phyloP scores from a whole-genome alignment of 345 rosid species.

The Sisymbrium altissimum region DNA sequence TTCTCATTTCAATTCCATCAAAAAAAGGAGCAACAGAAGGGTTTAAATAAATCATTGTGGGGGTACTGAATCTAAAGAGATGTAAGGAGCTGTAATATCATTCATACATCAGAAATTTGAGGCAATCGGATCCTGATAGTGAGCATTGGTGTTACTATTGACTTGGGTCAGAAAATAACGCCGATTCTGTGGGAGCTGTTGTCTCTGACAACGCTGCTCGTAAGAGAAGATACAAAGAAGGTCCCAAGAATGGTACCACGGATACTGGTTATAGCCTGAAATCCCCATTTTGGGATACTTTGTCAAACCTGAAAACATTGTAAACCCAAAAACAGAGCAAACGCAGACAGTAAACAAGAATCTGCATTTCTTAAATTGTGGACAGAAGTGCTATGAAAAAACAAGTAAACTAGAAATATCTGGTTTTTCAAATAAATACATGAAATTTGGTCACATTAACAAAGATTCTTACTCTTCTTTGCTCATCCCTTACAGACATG shows the following conservation, averaged over 20 bases:
- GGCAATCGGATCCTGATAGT: too few species aligned
- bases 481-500: too few species aligned
- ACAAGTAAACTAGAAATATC: too few species aligned
- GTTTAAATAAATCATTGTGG: not conserved
- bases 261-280: constrained; percentile 83
- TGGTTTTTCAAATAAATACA: too few species aligned
- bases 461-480: too few species aligned
- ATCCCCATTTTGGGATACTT: too few species aligned
- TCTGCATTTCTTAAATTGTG: constrained; percentile 38
- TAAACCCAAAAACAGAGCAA: constrained; percentile 96
- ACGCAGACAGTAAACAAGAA: constrained; percentile 68
- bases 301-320: constrained; percentile 65
- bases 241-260: constrained; percentile 69
- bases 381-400: too few species aligned
- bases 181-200: constrained; percentile 29
- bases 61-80: not conserved
- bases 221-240: too few species aligned
- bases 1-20: not conserved
- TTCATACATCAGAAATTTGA: not conserved
- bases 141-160: not conserved
- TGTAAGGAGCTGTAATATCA: not conserved
- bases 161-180: constrained; percentile 34
- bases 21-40: not conserved
- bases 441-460: too few species aligned
- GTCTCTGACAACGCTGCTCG: too few species aligned